phyloP scores from a whole-genome alignment of 768 basidiomycete genomes.

The Lentinus brumalis region DNA sequence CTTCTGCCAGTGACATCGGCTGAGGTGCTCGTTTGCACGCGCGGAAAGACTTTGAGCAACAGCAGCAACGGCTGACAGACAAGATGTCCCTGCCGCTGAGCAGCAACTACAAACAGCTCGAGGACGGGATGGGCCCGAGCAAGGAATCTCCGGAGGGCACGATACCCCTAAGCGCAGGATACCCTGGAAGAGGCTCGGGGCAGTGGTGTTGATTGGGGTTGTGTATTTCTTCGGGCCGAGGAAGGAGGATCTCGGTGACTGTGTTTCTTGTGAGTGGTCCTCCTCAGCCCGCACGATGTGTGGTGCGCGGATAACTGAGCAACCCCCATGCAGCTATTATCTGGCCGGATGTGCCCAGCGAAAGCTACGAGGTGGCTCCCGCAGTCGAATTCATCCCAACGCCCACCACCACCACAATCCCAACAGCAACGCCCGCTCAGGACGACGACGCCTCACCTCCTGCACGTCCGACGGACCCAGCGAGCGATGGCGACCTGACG shows the following conservation, averaged over 20 bases:
- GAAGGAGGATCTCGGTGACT: conserved; percentile 31
- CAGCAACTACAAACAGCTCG: conserved; percentile 59
- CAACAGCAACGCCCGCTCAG: conserved; percentile 7
- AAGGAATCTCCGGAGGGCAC: conserved; percentile 21
- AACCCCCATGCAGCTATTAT: conserved; percentile 10
- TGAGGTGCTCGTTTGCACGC: conserved; percentile 2
- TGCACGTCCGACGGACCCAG: conserved; percentile 56
- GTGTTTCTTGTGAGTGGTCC: conserved; percentile 28
- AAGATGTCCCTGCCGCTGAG: conserved; percentile 39
- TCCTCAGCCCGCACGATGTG: neutral
- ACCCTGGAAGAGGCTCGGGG: conserved; percentile 72
- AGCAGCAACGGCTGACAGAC: conserved; percentile 2
- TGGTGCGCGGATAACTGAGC: neutral
- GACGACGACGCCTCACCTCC: conserved; percentile 18
- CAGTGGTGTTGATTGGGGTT: conserved; percentile 53
- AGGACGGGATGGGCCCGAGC: conserved; percentile 58
- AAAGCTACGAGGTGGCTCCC: conserved; percentile 4
- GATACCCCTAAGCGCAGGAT: conserved; percentile 27
- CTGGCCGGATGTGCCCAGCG: conserved; percentile 8
- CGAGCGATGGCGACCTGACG: conserved; percentile 72
- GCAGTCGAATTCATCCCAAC: conserved; percentile 1
- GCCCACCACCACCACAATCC: neutral
- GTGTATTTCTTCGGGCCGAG: conserved; percentile 71
- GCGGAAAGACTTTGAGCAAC: conserved; percentile 3
- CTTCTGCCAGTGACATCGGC: conserved; percentile 2